Conservation (phyloP, 352 stramenopile genomes). For the Phytophthora brassicae region DNA sequence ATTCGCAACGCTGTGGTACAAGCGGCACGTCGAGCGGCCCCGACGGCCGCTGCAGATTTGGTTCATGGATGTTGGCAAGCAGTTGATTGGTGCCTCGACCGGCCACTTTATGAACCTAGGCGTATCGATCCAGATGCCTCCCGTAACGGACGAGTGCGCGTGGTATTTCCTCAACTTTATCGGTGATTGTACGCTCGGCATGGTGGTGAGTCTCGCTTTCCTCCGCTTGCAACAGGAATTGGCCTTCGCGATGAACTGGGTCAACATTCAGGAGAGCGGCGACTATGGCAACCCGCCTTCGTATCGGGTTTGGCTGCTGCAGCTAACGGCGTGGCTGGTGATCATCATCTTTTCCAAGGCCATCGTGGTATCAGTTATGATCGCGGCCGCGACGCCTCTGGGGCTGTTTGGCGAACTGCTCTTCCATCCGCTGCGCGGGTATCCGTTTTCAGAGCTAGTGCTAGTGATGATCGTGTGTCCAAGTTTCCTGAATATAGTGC, state of each 20-base stretch:
- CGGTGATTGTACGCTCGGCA: constrained; percentile 79
- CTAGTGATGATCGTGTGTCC: constrained; percentile 83
- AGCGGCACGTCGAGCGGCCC: constrained; percentile 77
- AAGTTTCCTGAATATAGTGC: constrained; percentile 83
- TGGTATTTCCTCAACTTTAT: constrained; percentile 90
- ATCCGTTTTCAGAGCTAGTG: constrained; percentile 72
- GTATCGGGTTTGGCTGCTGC: constrained; percentile 62
- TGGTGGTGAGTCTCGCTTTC: constrained; percentile 74
- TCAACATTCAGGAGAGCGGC: constrained; percentile 72
- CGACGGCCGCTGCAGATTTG: constrained; percentile 73
- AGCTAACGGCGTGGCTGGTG: constrained; percentile 61
- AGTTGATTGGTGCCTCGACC: constrained; percentile 69
- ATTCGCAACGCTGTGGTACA: constrained; percentile 80
- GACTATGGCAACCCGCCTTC: constrained; percentile 76
- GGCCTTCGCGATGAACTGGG: constrained; percentile 72
- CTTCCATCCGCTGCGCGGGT: constrained; percentile 57
- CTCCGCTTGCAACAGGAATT: constrained; percentile 76
- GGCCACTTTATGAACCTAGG: constrained; percentile 76
- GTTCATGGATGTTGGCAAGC: constrained; percentile 82
- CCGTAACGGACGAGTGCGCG: constrained; percentile 80
- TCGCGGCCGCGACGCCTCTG: constrained; percentile 47
- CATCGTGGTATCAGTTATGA: constrained; percentile 75
- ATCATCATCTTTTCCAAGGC: constrained; percentile 84
- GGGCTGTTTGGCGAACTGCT: constrained; percentile 64
- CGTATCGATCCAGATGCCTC: constrained; percentile 69